Percentiles rank a stretch among this genome's conserved stretches.
Conservation (phyloP, 108 stramenopile genomes). For the Cyclotella baltica region DNA sequence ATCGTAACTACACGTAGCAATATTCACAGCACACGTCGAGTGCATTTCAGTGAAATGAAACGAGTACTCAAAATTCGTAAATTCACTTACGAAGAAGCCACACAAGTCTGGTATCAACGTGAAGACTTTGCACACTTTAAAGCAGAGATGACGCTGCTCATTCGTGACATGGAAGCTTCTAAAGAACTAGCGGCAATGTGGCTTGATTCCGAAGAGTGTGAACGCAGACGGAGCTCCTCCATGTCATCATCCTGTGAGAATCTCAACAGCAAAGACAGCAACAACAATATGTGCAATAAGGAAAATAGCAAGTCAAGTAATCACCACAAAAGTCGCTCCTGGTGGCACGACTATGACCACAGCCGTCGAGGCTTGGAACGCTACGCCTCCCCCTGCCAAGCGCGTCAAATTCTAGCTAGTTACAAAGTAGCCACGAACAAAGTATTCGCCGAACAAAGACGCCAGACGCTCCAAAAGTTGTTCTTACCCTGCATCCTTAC, state of each 20-base stretch:
- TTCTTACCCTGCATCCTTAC: slow-evolving; percentile 37
- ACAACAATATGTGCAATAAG: not conserved
- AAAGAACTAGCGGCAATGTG: slow-evolving; percentile 47
- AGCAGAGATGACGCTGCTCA: slow-evolving; percentile 48
- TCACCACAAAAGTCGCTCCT: slow-evolving; percentile 31
- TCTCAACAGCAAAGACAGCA: not conserved
- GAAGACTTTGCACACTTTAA: slow-evolving; percentile 53
- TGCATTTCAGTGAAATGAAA: slow-evolving; percentile 51
- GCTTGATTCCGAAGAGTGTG: slow-evolving; percentile 35
- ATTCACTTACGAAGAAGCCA: slow-evolving; percentile 40
- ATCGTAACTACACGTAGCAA: not conserved
- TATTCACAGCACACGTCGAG: slow-evolving; percentile 3
- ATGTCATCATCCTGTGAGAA: not conserved
- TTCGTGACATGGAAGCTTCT: slow-evolving; percentile 42
- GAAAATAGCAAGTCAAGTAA: not conserved
- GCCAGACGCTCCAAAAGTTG: slow-evolving; percentile 59
- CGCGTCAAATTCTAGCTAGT: slow-evolving; percentile 74
- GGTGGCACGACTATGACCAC: slow-evolving; percentile 91
- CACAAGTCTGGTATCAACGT: slow-evolving; percentile 43
- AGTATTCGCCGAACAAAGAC: slow-evolving; percentile 74
- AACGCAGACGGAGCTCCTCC: slow-evolving; percentile 6
- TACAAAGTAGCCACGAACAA: slow-evolving; percentile 70
- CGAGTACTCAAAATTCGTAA: slow-evolving; percentile 48
- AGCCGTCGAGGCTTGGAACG: slow-evolving; percentile 86
- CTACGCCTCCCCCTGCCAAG: slow-evolving; percentile 84